These are phyloP conservation scores for Blastobotrys petasosporus DNA, from an alignment of 1,139 yeast species.

Conservation along the genomic window DNA sequence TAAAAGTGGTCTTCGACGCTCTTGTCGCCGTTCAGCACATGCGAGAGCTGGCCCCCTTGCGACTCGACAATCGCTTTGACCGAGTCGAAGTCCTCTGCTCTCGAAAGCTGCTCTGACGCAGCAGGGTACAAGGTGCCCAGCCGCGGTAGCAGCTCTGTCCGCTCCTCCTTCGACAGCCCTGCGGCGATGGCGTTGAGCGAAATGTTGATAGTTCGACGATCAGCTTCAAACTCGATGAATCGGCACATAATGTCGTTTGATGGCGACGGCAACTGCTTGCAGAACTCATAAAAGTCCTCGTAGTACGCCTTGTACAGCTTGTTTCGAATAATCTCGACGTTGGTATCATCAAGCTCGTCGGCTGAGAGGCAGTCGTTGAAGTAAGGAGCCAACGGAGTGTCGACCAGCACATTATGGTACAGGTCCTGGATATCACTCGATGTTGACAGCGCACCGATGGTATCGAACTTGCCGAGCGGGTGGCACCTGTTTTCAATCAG, in stretches of 20 bases:
- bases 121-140: constrained; percentile 78
- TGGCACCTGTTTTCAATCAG: constrained; percentile 76
- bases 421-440: constrained; percentile 92
- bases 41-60: constrained; percentile 69
- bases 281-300: constrained; percentile 75
- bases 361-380: constrained; percentile 89
- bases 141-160: constrained; percentile 63
- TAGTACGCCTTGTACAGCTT: constrained; percentile 86
- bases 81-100: constrained; percentile 80
- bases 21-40: constrained; percentile 46
- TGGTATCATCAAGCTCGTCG: constrained; percentile 89
- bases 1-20: constrained; percentile 91
- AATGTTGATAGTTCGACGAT: constrained; percentile 88
- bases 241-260: constrained; percentile 74
- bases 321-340: constrained; percentile 91
- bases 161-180: constrained; percentile 66
- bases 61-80: constrained; percentile 67
- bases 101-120: constrained; percentile 63
- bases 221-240: constrained; percentile 85
- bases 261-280: constrained; percentile 62
- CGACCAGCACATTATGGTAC: constrained; percentile 90
- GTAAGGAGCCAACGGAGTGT: constrained; percentile 95
- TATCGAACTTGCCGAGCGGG: constrained; percentile 98
- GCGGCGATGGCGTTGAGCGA: constrained; percentile 83
- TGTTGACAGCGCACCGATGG: constrained; percentile 88